A percentile compares a stretch with the other conserved stretches of the same genome.
These are phyloP conservation scores for Epichloe sibirici DNA, from an alignment of 2,329 filamentous ascomycete species.

Conservation along the genomic window DNA sequence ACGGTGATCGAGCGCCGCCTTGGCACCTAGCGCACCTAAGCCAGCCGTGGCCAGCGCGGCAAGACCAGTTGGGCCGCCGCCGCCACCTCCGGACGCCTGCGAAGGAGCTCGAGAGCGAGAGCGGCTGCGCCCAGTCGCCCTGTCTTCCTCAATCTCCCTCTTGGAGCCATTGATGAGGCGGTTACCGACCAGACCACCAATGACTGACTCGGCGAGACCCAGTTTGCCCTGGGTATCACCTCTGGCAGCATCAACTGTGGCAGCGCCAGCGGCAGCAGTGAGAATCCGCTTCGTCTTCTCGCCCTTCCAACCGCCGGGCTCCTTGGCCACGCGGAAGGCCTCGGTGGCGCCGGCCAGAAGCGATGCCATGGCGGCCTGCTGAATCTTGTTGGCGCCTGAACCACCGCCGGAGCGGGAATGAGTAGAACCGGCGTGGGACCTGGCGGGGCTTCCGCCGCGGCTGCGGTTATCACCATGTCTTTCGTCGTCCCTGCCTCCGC, in stretches of 20 bases:
- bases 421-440: slow-evolving; percentile 40
- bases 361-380: slow-evolving; percentile 84
- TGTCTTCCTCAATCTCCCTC: slow-evolving; percentile 52
- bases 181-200: slow-evolving; percentile 79
- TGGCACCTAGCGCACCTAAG: slow-evolving; percentile 46
- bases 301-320: slow-evolving; percentile 79
- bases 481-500: slow-evolving; percentile 29
- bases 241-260: slow-evolving; percentile 69
- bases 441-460: slow-evolving; percentile 32
- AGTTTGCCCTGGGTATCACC: slow-evolving; percentile 67
- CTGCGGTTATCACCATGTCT: slow-evolving; percentile 30
- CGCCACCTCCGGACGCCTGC: slow-evolving; percentile 28
- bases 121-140: slow-evolving; percentile 48
- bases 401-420: slow-evolving; percentile 29
- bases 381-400: slow-evolving; percentile 44
- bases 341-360: slow-evolving; percentile 83
- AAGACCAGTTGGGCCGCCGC: slow-evolving; percentile 37
- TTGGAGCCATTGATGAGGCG: slow-evolving; percentile 71
- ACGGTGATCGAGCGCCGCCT: slow-evolving; percentile 40
- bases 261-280: slow-evolving; percentile 76
- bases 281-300: slow-evolving; percentile 86
- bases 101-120: slow-evolving; percentile 57
- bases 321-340: slow-evolving; percentile 80
- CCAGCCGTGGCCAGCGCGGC: slow-evolving; percentile 52
- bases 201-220: slow-evolving; percentile 73